A percentile compares a stretch with the other conserved stretches of the same genome.
These are phyloP conservation scores for Pulveroboletus ravenelii DNA, from an alignment of 768 basidiomycete species.

Conservation along the genomic window DNA sequence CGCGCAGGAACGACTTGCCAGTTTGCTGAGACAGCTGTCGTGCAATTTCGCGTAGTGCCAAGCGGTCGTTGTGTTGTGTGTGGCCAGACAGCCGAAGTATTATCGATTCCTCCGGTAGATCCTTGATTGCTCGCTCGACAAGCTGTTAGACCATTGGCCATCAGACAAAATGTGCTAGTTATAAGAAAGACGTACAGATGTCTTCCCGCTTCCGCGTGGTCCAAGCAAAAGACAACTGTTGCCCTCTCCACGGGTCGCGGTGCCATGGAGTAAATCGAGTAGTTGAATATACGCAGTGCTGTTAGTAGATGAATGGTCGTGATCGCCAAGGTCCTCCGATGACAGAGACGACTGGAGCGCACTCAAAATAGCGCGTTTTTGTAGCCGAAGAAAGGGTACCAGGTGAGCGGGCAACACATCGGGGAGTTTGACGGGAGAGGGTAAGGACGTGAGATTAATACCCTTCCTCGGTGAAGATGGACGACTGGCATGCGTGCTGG, in stretches of 20 bases:
- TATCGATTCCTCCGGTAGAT: slow-evolving; percentile 51
- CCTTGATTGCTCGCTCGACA: slow-evolving; percentile 51
- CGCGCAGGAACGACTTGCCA: slow-evolving; percentile 49
- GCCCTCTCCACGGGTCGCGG: slow-evolving; percentile 77
- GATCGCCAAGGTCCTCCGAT: slow-evolving; percentile 27
- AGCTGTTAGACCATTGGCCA: slow-evolving; percentile 38
- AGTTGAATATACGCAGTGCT: slow-evolving; percentile 53
- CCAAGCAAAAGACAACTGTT: slow-evolving; percentile 91
- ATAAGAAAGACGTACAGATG: slow-evolving; percentile 42
- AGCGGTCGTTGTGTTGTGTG: slow-evolving; percentile 77
- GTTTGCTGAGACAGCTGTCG: slow-evolving; percentile 78
- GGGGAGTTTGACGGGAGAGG: slow-evolving; percentile 22
- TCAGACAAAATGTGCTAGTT: neutral
- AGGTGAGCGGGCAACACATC: slow-evolving; percentile 38
- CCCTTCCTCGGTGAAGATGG: slow-evolving; percentile 15
- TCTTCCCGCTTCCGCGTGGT: slow-evolving; percentile 83
- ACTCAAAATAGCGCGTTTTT: slow-evolving; percentile 53
- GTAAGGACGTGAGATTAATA: neutral
- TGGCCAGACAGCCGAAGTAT: slow-evolving; percentile 82
- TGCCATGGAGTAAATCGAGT: slow-evolving; percentile 62
- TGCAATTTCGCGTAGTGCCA: slow-evolving; percentile 91
- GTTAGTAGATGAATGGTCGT: slow-evolving; percentile 43
- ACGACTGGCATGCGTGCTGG: slow-evolving; percentile 10
- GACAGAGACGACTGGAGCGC: slow-evolving; percentile 36
- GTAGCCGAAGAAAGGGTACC: slow-evolving; percentile 43